Conservation (phyloP, 345 rosid species). For the Lepidium africanum region DNA sequence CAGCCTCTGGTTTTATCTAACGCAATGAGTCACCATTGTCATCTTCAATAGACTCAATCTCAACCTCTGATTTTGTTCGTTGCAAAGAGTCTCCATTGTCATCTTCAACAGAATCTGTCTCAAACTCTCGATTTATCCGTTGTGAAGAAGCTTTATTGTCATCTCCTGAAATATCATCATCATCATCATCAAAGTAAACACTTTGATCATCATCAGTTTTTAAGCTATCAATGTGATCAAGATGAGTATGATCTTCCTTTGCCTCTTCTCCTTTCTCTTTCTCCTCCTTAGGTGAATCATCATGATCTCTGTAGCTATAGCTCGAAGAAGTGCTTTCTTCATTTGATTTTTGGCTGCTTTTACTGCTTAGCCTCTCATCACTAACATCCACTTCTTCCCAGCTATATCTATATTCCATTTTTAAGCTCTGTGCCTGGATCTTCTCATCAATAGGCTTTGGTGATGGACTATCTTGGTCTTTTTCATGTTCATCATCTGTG, state of each 20-base stretch:
- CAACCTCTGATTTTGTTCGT: not conserved
- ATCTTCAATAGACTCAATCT: not conserved
- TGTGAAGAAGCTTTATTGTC: slow-evolving; percentile 1
- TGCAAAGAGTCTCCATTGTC: slow-evolving; percentile 1
- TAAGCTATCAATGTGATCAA: slow-evolving; percentile 11
- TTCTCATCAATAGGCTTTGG: not conserved
- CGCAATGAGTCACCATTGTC: not conserved
- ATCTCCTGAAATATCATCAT: slow-evolving; percentile 11
- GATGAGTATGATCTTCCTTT: slow-evolving; percentile 5
- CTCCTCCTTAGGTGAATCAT: not conserved
- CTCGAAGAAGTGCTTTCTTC: slow-evolving; percentile 20
- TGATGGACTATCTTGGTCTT: not conserved
- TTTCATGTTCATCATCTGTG: slow-evolving; percentile 1
- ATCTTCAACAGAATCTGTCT: not conserved
- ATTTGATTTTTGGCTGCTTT: slow-evolving; percentile 22
- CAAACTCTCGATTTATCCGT: not conserved
- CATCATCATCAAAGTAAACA: slow-evolving; percentile 25
- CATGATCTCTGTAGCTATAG: not conserved
- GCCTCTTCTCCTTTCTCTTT: not conserved
- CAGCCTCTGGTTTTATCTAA: not conserved
- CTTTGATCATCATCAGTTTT: slow-evolving; percentile 23
- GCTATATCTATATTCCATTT: slow-evolving; percentile 25
- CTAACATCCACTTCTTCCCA: slow-evolving; percentile 14
- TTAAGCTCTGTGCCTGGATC: slow-evolving; percentile 21
- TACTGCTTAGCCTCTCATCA: slow-evolving; percentile 22